Evolutionary conservation across 2,329 filamentous ascomycete species (phyloP), one percentile per base, ranked within the genome.

Genomic region (Arthrobotrys conoides): DNA sequence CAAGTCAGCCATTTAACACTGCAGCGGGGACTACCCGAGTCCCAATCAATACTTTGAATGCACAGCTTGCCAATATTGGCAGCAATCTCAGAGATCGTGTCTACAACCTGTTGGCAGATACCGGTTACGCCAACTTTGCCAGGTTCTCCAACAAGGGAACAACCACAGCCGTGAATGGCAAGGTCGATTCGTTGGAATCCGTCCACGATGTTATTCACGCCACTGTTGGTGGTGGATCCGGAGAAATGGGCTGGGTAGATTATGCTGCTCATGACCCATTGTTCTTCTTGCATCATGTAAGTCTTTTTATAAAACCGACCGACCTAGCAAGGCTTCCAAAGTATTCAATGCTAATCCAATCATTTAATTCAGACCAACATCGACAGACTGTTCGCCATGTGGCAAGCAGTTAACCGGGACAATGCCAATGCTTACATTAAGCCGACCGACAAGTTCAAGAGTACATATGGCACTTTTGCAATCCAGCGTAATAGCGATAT

Each of bases 201-300:
- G 84, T 92, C 3, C 90, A 92, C 81, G 90, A 91, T 82, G 87
- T 88, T 9, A 86, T 92, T 49, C 90, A 92, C 80, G 75, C 73
- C 14, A 71, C 81, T 38, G 69, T 81, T 30, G 81, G 82, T 65
- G 76, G 76, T 24, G 48, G 41, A 9, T 38, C 12, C n/a, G 68
- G 68, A 24, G 75, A 78, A 49, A 79, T 79, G 89, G 89, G 88
- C 41, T 92, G 89, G 84, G 89, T 90, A 49, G 89, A 90, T 18
- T 91, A 91, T 81, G 92, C 92, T 0, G 89, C 91, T 0, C 95
- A 93, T 83, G 93, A 96, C 82, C 92, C 92, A 0, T 85, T 92
- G 9, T 94, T 94, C 84, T 92, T 91, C 84, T 84, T 94, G 10
- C 92, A 94, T 82, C 92, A 95, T 81, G 70, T 73, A 38, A 51